Percentiles rank a stretch among this genome's conserved stretches.
Evolutionary conservation across 106 monocot species (phyloP).

Genomic region (Platanthera guangdongensis): DNA sequence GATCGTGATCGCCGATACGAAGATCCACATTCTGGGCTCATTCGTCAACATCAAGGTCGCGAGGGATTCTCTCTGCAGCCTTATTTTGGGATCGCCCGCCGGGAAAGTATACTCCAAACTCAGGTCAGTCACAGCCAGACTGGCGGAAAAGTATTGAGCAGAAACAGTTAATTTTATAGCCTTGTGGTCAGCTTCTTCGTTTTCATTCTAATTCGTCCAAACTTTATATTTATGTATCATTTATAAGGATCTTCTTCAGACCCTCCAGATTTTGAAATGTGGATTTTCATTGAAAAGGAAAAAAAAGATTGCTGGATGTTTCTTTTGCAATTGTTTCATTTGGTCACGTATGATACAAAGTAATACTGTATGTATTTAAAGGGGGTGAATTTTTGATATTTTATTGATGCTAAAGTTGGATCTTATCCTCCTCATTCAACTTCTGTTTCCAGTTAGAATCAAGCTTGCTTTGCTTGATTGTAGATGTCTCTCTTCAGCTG

Average conservation of each 20-base stretch:
- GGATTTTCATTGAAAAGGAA: no score
- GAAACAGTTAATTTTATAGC: background rate
- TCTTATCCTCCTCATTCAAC: no score
- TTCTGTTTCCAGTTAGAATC: no score
- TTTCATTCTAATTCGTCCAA: background rate
- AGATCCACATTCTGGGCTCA: slow-evolving; percentile 75
- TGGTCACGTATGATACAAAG: no score
- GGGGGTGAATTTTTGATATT: no score
- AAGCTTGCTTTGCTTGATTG: no score
- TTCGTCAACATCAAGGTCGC: slow-evolving; percentile 61
- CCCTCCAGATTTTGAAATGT: no score
- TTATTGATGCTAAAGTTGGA: no score
- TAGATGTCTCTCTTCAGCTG: no score
- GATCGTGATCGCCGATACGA: slow-evolving; percentile 82
- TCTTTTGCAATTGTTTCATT: no score
- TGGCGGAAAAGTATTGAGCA: slow-evolving; percentile 61
- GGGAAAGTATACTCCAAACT: slow-evolving; percentile 93
- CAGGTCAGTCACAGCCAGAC: slow-evolving; percentile 61
- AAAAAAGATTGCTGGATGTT: no score
- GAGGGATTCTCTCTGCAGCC: slow-evolving; percentile 73
- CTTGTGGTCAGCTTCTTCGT: background rate
- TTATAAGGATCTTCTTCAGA: background rate
- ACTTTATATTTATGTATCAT: background rate
- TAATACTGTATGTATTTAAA: no score
- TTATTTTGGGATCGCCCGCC: slow-evolving; percentile 84